These are phyloP conservation scores for Microcyclosporella mali DNA, from an alignment of 2,329 filamentous ascomycete species.

Conservation along the genomic window DNA sequence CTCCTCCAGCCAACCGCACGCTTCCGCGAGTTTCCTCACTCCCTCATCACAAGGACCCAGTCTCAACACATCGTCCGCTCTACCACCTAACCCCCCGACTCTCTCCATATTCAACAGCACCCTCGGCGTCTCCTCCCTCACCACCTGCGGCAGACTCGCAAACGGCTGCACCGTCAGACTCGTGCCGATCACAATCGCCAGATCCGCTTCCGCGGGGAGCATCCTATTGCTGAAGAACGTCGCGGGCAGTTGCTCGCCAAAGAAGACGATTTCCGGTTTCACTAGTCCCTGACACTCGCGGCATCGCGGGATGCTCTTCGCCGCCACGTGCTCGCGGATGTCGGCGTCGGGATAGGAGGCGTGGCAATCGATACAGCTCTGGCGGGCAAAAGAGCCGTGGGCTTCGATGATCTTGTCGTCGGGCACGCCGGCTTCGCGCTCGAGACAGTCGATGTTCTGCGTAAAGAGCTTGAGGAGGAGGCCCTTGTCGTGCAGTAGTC, in stretches of 20 bases:
- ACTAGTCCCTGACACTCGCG: constrained; percentile 67
- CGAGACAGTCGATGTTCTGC: constrained; percentile 95
- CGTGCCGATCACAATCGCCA: constrained; percentile 82
- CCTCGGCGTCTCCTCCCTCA: constrained; percentile 58
- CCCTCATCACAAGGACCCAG: constrained; percentile 79
- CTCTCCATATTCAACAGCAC: constrained; percentile 81
- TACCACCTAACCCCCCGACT: constrained; percentile 70
- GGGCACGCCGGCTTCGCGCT: constrained; percentile 78
- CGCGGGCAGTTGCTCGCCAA: constrained; percentile 67
- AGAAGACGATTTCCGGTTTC: constrained; percentile 94
- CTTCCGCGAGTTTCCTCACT: constrained; percentile 69
- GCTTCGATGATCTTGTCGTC: constrained; percentile 80
- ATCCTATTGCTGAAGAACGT: constrained; percentile 57
- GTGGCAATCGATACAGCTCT: constrained; percentile 87
- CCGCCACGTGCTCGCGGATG: constrained; percentile 65
- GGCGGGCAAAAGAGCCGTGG: constrained; percentile 87
- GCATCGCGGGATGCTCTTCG: constrained; percentile 67
- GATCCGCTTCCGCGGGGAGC: constrained; percentile 59
- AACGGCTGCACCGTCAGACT: constrained; percentile 86
- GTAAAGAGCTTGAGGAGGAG: constrained; percentile 83
- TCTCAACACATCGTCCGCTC: constrained; percentile 76
- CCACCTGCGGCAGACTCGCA: constrained; percentile 66
- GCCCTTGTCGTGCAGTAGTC: constrained; percentile 70
- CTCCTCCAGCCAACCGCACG: constrained; percentile 79
- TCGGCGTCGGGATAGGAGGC: constrained; percentile 61